Conservation (phyloP, 176 grass and related monocot species). For the Hyparrhenia diplandra region DNA sequence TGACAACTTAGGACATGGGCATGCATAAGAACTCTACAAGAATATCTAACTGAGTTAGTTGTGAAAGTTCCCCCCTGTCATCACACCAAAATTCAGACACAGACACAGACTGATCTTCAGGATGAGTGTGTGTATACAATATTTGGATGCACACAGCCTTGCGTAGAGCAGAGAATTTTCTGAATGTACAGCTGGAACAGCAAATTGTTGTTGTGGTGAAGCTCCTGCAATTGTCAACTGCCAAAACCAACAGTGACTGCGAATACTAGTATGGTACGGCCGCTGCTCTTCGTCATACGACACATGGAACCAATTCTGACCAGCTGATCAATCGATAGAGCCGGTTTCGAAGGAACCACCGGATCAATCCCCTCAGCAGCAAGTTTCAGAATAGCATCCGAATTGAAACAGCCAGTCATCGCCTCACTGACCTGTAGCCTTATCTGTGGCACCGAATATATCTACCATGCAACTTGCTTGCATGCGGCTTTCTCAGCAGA, state of each 20-base stretch:
- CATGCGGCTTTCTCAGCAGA: slow-evolving; percentile 26
- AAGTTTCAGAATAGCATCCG: slow-evolving; percentile 49
- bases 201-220: background rate
- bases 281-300: background rate
- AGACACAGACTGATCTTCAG: background rate
- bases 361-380: slow-evolving; percentile 33
- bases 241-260: background rate
- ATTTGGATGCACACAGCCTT: background rate
- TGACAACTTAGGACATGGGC: background rate
- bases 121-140: background rate
- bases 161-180: background rate
- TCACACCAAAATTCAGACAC: background rate
- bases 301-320: background rate
- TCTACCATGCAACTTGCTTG: slow-evolving; percentile 27
- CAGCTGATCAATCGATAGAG: background rate
- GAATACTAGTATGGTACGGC: background rate
- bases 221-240: background rate
- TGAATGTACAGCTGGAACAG: background rate
- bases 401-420: slow-evolving; percentile 1
- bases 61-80: background rate
- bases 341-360: slow-evolving; percentile 6
- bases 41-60: background rate
- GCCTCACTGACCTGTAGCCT: slow-evolving; percentile 10
- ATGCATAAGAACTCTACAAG: background rate
- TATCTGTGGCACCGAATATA: slow-evolving; percentile 39